phyloP scores from a whole-genome alignment of 2,329 filamentous ascomycete species.

The Lasiodiplodia gonubiensis region DNA sequence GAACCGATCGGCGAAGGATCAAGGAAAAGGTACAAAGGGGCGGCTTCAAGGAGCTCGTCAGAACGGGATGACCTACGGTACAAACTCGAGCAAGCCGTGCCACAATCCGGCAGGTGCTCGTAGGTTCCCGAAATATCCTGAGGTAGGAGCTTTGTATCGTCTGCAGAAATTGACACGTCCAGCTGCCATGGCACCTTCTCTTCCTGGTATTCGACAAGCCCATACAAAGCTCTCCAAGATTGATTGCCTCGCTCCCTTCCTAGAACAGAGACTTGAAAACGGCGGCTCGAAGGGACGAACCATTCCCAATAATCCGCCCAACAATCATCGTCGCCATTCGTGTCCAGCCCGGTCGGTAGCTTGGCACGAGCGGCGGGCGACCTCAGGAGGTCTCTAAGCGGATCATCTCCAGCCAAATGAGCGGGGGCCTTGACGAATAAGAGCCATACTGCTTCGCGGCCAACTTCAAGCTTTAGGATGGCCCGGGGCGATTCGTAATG shows the following conservation, averaged over 20 bases:
- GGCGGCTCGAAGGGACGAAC: constrained; percentile 31
- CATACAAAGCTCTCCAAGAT: constrained; percentile 47
- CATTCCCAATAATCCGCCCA: constrained; percentile 36
- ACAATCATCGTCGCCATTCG: constrained; percentile 31
- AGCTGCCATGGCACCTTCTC: constrained; percentile 54
- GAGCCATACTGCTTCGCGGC: constrained; percentile 51
- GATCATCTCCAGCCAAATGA: constrained; percentile 46
- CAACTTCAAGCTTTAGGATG: constrained; percentile 49
- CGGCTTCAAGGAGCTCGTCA: background rate
- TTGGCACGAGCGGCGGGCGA: constrained; percentile 35
- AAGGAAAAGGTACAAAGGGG: constrained; percentile 61
- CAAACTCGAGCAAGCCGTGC: constrained; percentile 60
- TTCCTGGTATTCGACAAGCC: constrained; percentile 45
- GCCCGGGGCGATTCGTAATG: constrained; percentile 49
- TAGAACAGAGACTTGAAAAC: constrained; percentile 32
- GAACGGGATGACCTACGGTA: constrained; percentile 51
- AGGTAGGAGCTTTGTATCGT: constrained; percentile 37
- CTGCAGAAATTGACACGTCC: constrained; percentile 38
- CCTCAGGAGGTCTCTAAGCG: constrained; percentile 49
- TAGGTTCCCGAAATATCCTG: constrained; percentile 58
- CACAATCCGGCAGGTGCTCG: constrained; percentile 59
- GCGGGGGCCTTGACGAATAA: constrained; percentile 52
- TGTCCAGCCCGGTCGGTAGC: constrained; percentile 15
- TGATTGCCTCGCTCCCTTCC: constrained; percentile 30
- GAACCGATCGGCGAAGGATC: constrained; percentile 60